These are phyloP conservation scores for Lyophyllum decastes DNA, from an alignment of 768 basidiomycete genomes.

Conservation along the genomic window DNA sequence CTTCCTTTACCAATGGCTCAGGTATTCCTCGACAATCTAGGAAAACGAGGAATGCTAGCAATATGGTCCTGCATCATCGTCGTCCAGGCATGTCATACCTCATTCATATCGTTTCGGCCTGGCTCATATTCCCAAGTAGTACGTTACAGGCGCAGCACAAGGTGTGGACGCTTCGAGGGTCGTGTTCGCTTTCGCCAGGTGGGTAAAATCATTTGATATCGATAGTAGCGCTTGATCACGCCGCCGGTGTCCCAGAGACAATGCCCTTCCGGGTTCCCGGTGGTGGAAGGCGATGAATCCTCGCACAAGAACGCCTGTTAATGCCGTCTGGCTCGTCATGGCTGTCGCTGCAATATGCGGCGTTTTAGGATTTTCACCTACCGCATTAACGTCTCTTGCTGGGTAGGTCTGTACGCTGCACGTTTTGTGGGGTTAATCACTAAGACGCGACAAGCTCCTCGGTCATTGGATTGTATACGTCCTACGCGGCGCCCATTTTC, in stretches of 20 bases:
- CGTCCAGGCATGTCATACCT: constrained; percentile 38
- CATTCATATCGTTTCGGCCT: background rate
- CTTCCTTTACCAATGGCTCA: constrained; percentile 75
- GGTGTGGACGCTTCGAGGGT: constrained; percentile 76
- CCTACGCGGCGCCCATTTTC: constrained; percentile 69
- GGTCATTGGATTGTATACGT: constrained; percentile 71
- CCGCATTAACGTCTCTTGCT: constrained; percentile 66
- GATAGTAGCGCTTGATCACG: background rate
- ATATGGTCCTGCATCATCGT: constrained; percentile 75
- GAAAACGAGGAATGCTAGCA: constrained; percentile 69
- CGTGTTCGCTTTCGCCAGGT: constrained; percentile 66
- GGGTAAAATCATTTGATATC: no score
- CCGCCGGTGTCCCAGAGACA: constrained; percentile 40
- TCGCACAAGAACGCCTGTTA: constrained; percentile 67
- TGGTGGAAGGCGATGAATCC: constrained; percentile 67
- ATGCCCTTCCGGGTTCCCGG: constrained; percentile 71
- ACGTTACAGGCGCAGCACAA: constrained; percentile 73
- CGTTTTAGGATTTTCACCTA: constrained; percentile 62
- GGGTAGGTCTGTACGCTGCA: constrained; percentile 53
- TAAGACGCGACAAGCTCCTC: constrained; percentile 46
- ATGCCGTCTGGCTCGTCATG: constrained; percentile 79
- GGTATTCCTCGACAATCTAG: constrained; percentile 63
- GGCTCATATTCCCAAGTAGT: constrained; percentile 34
- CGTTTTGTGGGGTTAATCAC: background rate
- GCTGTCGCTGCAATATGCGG: constrained; percentile 55